phyloP scores from a whole-genome alignment of 2,329 filamentous ascomycete genomes.

The Colletotrichum tamarilloi region DNA sequence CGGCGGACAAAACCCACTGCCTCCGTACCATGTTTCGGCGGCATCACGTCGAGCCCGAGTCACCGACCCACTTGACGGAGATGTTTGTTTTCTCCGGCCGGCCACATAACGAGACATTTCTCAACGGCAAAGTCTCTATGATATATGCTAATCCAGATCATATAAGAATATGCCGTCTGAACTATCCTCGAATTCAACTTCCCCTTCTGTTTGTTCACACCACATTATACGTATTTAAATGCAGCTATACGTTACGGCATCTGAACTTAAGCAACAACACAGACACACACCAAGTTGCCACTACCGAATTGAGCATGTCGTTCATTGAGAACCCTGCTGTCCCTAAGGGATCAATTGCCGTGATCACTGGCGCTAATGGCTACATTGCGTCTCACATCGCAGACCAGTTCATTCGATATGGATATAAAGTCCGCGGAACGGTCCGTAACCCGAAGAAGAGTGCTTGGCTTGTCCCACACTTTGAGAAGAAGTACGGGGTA shows the following conservation, averaged over 20 bases:
- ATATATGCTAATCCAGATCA: background rate
- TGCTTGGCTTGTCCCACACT: conserved; percentile 44
- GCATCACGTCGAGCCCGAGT: conserved; percentile 22
- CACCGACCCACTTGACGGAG: conserved; percentile 18
- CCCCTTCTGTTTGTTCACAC: background rate
- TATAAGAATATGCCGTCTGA: too few species aligned
- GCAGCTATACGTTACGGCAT: background rate
- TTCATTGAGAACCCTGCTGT: conserved; percentile 34
- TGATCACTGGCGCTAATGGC: conserved; percentile 56
- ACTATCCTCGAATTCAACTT: too few species aligned
- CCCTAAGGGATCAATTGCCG: conserved; percentile 45
- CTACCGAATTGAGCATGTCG: background rate
- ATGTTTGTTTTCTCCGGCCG: background rate
- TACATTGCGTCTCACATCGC: conserved; percentile 53
- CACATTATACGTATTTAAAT: too few species aligned
- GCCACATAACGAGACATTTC: background rate
- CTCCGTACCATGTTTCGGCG: conserved; percentile 13
- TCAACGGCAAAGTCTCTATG: background rate
- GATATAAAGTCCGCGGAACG: conserved; percentile 58
- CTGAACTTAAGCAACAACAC: background rate
- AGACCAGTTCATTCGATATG: conserved; percentile 49
- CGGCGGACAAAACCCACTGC: conserved; percentile 14
- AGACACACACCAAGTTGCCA: background rate
- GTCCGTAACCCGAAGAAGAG: conserved; percentile 49
- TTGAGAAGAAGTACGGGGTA: conserved; percentile 45